Evolutionary conservation across 2,329 filamentous ascomycete species (phyloP).

Genomic region (Aphanocladium album): DNA sequence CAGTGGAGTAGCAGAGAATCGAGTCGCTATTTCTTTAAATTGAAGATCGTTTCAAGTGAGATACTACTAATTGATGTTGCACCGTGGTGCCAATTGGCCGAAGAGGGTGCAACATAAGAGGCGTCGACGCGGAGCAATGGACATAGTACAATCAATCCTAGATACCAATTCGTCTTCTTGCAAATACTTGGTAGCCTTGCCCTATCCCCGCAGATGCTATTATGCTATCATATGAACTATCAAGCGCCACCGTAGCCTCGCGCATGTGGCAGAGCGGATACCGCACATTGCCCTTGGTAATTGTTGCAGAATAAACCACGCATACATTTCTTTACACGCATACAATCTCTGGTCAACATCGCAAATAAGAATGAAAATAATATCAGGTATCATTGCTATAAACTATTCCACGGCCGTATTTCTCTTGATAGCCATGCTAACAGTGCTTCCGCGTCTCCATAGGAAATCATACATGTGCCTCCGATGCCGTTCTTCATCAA

Average conservation of each 20-base stretch:
- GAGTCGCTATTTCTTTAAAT: not conserved
- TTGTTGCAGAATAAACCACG: not conserved
- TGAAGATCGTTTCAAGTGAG: not conserved
- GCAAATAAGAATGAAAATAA: not conserved
- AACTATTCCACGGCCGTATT: not conserved
- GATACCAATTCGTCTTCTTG: too few species aligned
- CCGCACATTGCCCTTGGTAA: not conserved
- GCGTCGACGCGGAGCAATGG: too few species aligned
- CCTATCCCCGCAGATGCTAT: too few species aligned
- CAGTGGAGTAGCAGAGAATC: not conserved
- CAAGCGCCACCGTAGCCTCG: not conserved
- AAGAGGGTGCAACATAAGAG: not conserved
- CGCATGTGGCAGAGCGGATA: not conserved
- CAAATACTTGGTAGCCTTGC: too few species aligned
- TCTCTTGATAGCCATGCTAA: not conserved
- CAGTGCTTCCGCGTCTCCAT: not conserved
- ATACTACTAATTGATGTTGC: not conserved
- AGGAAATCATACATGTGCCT: not conserved
- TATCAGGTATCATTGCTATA: slow-evolving; percentile 14
- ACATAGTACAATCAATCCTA: too few species aligned
- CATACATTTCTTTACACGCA: not conserved
- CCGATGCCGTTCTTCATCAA: not conserved
- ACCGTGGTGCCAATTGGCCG: not conserved
- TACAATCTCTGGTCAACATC: not conserved
- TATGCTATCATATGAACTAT: not conserved